Percentiles rank a stretch among this genome's conserved stretches.
These are phyloP conservation scores for Sutorius australiensis DNA, from an alignment of 768 basidiomycete genomes.

Conservation along the genomic window DNA sequence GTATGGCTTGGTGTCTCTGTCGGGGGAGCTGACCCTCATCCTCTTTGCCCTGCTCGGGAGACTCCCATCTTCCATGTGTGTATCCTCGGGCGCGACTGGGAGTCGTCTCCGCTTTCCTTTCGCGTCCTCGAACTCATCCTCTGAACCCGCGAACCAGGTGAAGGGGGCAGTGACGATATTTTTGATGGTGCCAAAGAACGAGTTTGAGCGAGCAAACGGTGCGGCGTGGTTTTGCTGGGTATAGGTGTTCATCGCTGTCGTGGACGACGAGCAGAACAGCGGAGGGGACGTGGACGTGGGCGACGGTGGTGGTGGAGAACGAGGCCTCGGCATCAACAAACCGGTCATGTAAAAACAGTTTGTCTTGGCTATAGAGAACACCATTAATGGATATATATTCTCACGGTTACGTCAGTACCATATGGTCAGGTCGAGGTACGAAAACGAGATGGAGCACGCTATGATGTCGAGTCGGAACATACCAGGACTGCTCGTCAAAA, in stretches of 20 bases:
- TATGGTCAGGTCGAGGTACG: no score
- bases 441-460: not conserved
- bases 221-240: constrained; percentile 29
- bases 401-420: constrained; percentile 1
- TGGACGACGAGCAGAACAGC: constrained; percentile 16
- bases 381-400: constrained; percentile 12
- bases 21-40: constrained; percentile 51
- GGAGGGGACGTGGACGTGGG: constrained; percentile 15
- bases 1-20: constrained; percentile 39
- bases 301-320: constrained; percentile 23
- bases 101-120: constrained; percentile 56
- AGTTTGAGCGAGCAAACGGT: constrained; percentile 49
- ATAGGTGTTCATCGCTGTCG: constrained; percentile 28
- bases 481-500: not conserved
- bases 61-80: constrained; percentile 32
- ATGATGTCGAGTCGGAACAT: constrained; percentile 20
- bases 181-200: constrained; percentile 61
- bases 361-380: constrained; percentile 7
- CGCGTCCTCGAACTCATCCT: constrained; percentile 47
- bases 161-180: constrained; percentile 64
- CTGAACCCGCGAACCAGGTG: constrained; percentile 47
- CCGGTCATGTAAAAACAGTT: constrained; percentile 20
- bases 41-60: constrained; percentile 43
- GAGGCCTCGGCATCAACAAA: constrained; percentile 12
- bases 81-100: constrained; percentile 23